Base-by-base conservation (phyloP, 768 basidiomycete species). In the Ephemerocybe angulata region DNA sequence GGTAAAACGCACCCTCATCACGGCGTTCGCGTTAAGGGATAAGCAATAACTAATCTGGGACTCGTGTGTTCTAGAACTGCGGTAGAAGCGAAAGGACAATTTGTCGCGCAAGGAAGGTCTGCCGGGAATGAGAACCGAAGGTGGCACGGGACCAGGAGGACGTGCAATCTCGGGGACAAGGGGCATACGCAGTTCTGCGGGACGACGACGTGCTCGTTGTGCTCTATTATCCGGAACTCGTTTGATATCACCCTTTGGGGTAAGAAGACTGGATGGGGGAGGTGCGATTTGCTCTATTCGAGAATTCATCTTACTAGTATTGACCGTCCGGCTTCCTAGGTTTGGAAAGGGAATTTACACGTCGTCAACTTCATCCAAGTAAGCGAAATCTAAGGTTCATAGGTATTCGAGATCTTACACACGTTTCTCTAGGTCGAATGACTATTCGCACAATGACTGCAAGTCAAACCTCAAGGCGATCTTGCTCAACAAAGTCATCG, bases 361-460 rank as follows among this genome's bases (percentile, higher is more conserved):
- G 1, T 86, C 85, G 4, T 84, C 84, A n/a, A 88, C 86, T 1
- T 87, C 87, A n/a, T 88, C 86, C 6, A 88, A 88, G 79, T 82
- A 53, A 54, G 78, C 58, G 3, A 17, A 17, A 17, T 43, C 42
- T 8, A 35, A 35, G 33, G 33, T 35, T 44, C n/a, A n/a, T 19
- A 13, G 24, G 42, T 13, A 21, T 21, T 4, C 42, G 3, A 15
- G 31, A 17, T 49, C 17, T 50, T 31, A 28, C 46, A 41, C 3
- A 33, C 33, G 12, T 37, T 41, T 17, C 15, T 41, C 11, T 35
- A 83, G 81, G 60, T 85, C 86, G 17, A 83, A 87, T 56, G 86
- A 88, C 67, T 88, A 88, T 63, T 85, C 85, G 11, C 73, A 71
- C 50, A 86, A 85, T 56, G 73, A 77, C 50, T 79, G 76, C 56